Percentiles rank a stretch among this genome's conserved stretches.
Evolutionary conservation across 1,284 basidiomycete species (phyloP).

Genomic region (Cryptococcus sp.): DNA sequence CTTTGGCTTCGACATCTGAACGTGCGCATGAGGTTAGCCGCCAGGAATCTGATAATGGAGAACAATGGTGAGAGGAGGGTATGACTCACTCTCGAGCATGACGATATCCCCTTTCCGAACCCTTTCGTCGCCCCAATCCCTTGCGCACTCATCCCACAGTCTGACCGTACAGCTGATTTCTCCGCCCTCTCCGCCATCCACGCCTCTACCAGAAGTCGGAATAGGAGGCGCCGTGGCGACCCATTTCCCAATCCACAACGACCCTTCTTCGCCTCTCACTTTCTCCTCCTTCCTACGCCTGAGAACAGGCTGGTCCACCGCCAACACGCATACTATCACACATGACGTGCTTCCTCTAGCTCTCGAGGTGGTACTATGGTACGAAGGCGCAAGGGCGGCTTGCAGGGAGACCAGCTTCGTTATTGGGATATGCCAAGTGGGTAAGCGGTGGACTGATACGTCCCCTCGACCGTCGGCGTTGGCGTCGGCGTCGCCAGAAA

Average conservation of each 20-base stretch:
- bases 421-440: constrained; percentile 39
- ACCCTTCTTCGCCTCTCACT: constrained; percentile 18
- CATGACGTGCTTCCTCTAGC: too few relatives aligned
- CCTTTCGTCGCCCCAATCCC: constrained; percentile 32
- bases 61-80: not conserved
- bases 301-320: constrained; percentile 23
- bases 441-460: constrained; percentile 29
- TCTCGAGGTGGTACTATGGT: not conserved
- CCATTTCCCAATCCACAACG: constrained; percentile 42
- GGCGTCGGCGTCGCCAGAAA: constrained; percentile 4
- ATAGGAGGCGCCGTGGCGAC: constrained; percentile 27
- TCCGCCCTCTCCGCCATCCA: not conserved
- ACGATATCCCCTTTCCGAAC: constrained; percentile 45
- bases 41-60: not conserved
- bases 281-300: constrained; percentile 24
- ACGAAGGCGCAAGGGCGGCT: constrained; percentile 9
- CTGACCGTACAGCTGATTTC: constrained; percentile 34
- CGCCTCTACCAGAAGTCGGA: not conserved
- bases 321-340: constrained; percentile 40
- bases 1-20: constrained; percentile 35
- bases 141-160: constrained; percentile 40
- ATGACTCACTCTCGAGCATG: constrained; percentile 39
- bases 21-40: constrained; percentile 1
- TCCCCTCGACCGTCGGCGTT: constrained; percentile 3
- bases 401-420: constrained; percentile 27